Conservation (phyloP, 768 basidiomycete species). For the Podaxis pistillaris region DNA sequence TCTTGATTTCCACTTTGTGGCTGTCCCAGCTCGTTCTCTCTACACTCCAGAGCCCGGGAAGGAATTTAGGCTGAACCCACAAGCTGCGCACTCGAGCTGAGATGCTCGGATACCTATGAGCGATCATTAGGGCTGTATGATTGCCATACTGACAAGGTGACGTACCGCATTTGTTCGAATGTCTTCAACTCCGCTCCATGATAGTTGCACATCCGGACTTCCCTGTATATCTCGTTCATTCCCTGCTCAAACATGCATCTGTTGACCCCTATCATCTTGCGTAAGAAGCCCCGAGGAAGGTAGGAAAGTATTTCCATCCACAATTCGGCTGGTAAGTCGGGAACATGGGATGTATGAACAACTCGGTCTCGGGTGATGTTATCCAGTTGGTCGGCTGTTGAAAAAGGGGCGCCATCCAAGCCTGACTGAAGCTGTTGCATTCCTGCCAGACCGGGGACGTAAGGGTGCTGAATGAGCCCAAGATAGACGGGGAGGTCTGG, state of each 20-base stretch:
- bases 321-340: constrained; percentile 25
- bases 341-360: constrained; percentile 1
- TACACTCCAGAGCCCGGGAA: constrained; percentile 20
- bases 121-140: not conserved
- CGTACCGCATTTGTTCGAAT: constrained; percentile 23
- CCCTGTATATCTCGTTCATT: constrained; percentile 27
- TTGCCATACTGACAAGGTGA: not conserved
- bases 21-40: not conserved
- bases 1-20: not conserved
- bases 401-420: not conserved
- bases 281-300: constrained; percentile 19
- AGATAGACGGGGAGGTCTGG: not conserved
- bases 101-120: constrained; percentile 18
- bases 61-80: constrained; percentile 26
- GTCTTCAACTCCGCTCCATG: constrained; percentile 20
- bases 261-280: constrained; percentile 27
- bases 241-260: constrained; percentile 27
- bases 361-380: not conserved
- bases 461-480: not conserved
- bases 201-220: constrained; percentile 24
- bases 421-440: not conserved
- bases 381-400: not conserved
- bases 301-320: constrained; percentile 26
- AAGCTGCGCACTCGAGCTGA: constrained; percentile 23
- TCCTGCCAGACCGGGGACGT: not conserved